phyloP scores from a whole-genome alignment of 257 asterid species.

The Solanum habrochaites region DNA sequence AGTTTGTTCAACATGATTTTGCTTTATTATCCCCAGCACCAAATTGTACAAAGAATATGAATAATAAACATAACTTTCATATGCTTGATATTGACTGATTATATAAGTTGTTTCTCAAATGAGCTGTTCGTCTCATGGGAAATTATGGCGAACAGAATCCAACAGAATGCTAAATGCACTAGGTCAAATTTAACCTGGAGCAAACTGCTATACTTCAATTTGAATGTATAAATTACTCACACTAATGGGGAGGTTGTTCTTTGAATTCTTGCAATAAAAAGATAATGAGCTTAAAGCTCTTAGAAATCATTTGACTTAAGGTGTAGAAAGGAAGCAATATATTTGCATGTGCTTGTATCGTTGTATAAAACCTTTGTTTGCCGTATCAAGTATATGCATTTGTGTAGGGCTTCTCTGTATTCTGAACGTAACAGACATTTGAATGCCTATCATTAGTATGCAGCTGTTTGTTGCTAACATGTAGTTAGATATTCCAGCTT shows the following conservation, averaged over 20 bases:
- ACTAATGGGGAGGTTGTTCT: background rate
- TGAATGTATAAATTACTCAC: background rate
- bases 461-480: background rate
- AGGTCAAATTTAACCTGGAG: background rate
- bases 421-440: background rate
- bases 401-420: background rate
- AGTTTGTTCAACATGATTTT: background rate
- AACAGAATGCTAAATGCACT: background rate
- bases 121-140: background rate
- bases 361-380: background rate
- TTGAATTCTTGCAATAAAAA: background rate
- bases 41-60: background rate
- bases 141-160: background rate
- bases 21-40: background rate
- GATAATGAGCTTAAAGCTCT: background rate
- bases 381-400: background rate
- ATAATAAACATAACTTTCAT: background rate
- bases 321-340: background rate
- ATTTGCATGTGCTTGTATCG: background rate
- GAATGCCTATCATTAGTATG: background rate
- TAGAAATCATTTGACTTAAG: background rate
- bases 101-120: background rate
- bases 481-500: background rate
- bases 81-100: background rate
- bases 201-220: background rate